A percentile compares a stretch with the other conserved stretches of the same genome.
phyloP scores from a whole-genome alignment of 441 rosid species.

The Croton laevigatus region DNA sequence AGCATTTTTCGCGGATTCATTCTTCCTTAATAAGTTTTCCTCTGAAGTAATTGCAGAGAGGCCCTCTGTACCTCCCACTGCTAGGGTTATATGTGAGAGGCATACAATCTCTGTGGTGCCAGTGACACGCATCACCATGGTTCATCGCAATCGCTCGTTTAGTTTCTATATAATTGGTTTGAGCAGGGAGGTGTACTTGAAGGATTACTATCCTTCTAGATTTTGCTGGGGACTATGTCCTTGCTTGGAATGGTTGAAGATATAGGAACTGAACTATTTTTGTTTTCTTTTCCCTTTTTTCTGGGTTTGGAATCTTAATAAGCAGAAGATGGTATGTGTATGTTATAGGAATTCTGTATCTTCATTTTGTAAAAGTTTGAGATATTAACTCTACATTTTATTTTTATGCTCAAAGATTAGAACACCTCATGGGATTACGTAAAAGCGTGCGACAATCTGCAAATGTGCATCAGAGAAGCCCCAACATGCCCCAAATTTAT shows the following conservation, averaged over 20 bases:
- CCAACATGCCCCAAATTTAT: no score
- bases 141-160: conserved; percentile 59
- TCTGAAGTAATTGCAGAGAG: conserved; percentile 85
- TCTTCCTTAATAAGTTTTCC: conserved; percentile 84
- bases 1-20: conserved; percentile 88
- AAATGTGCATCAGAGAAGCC: no score
- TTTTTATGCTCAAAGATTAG: no score
- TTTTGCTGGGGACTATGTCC: conserved; percentile 98
- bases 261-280: conserved; percentile 27
- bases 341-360: no score
- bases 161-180: conserved; percentile 83
- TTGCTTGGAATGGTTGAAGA: conserved; percentile 87
- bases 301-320: neutral
- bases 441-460: no score
- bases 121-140: conserved; percentile 88
- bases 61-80: conserved; percentile 62
- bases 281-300: neutral
- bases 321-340: neutral
- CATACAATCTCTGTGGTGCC: conserved; percentile 87
- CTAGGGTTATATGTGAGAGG: conserved; percentile 89
- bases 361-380: no score
- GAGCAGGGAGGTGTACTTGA: conserved; percentile 84
- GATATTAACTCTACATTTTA: no score
- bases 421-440: no score
- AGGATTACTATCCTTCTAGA: conserved; percentile 90